Base-by-base conservation (phyloP, 2,329 filamentous ascomycete species). In the Leptodontidium sp. region DNA sequence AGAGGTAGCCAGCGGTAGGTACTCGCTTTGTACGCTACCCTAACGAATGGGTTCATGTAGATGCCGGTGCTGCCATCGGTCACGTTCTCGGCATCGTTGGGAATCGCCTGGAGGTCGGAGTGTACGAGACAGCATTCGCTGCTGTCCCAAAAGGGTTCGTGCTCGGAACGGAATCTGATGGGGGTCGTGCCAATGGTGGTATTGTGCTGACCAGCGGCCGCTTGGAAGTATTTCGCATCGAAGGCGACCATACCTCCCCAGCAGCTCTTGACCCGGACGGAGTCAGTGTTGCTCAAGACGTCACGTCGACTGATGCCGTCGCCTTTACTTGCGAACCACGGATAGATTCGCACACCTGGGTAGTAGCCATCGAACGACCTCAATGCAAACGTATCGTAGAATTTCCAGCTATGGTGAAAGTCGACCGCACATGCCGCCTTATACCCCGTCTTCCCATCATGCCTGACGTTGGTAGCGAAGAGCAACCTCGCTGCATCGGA, bases 21-120 rank as follows among this genome's bases (percentile, higher is more conserved):
- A 49, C 45, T 49, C 45, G 17, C 17, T 4, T 49, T 21, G 17
- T 49, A 49, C 17, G 45, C 4, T 49, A 49, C 45, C 14, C 45
- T n/a, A n/a, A 49, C 45, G 17, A n/a, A 49, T n/a, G 45, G 45
- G 45, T 49, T 49, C 45, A 49, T 49, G 45, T n/a, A 49, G 14
- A 49, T 49, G 17, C 45, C 45, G 4, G 14, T 21, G 45, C 45
- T 21, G 45, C 17, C 14, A n/a, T 21, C 45, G 14, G 14, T 21
- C 17, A n/a, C 17, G 45, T 7, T n/a, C 17, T 49, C 45, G 2
- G 14, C 17, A 21, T n/a, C 14, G 6, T n/a, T n/a, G 14, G 45
- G 45, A 21, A 49, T n/a, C 3, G 45, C 45, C 17, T n/a, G 45
- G 45, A 49, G 14, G 17, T 49, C 45, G 14, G 45, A n/a, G 45